A percentile compares a stretch with the other conserved stretches of the same genome.
Evolutionary conservation across 495 filamentous ascomycete species (phyloP).

Genomic region (Penicillium soppii): DNA sequence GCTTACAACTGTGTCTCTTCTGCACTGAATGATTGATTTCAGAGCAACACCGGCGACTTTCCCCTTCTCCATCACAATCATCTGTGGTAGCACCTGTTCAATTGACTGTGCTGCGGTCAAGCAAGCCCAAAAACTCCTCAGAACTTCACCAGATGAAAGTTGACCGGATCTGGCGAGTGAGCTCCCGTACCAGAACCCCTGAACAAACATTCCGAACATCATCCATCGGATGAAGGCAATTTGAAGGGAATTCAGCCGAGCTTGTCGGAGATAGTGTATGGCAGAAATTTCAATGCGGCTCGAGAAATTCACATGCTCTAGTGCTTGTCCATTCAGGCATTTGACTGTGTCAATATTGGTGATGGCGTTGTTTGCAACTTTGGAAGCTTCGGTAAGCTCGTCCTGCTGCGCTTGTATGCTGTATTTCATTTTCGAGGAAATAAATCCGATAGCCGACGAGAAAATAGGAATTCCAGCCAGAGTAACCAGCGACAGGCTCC

Average conservation of each 20-base stretch:
- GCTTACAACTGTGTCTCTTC: constrained; percentile 15
- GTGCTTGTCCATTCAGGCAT: constrained; percentile 73
- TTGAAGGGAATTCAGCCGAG: constrained; percentile 64
- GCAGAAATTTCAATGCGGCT: constrained; percentile 58
- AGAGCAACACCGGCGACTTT: constrained; percentile 68
- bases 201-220: constrained; percentile 78
- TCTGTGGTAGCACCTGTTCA: constrained; percentile 69
- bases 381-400: constrained; percentile 69
- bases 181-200: constrained; percentile 89
- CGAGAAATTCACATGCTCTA: constrained; percentile 67
- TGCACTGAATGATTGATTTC: constrained; percentile 37
- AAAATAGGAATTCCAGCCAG: constrained; percentile 73
- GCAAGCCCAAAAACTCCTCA: constrained; percentile 84
- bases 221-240: constrained; percentile 70
- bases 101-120: constrained; percentile 73
- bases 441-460: constrained; percentile 53
- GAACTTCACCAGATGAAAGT: constrained; percentile 63
- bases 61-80: constrained; percentile 76
- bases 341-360: constrained; percentile 84
- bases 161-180: constrained; percentile 56
- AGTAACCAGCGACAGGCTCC: constrained; percentile 82
- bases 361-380: constrained; percentile 66
- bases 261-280: constrained; percentile 65
- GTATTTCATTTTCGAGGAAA: constrained; percentile 60
- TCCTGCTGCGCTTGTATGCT: constrained; percentile 67